Evolutionary conservation across 73 alveolate genomes (phyloP).

Genomic region (Paramecium octaurelia): DNA sequence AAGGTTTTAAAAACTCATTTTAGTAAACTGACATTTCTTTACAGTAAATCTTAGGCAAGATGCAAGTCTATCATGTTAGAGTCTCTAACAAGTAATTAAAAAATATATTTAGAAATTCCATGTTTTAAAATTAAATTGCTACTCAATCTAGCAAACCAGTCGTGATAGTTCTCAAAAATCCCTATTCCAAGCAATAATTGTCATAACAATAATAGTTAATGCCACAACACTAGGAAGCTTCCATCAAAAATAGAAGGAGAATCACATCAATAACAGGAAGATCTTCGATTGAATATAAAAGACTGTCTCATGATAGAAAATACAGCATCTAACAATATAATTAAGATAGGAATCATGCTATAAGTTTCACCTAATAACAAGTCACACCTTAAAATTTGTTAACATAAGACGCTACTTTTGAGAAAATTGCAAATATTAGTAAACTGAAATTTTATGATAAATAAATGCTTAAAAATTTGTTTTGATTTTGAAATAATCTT

Average conservation of each 20-base stretch:
- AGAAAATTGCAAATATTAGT: conserved; percentile 18
- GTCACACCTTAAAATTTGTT: not conserved
- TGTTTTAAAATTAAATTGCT: not conserved
- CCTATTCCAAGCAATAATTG: not conserved
- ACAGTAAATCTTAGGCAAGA: not conserved
- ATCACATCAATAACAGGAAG: not conserved
- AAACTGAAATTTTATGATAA: conserved; percentile 13
- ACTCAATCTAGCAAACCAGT: conserved; percentile 5
- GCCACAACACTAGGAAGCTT: not conserved
- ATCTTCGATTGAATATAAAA: not conserved
- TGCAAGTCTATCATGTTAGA: conserved; percentile 12
- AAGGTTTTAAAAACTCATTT: not conserved
- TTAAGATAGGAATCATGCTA: not conserved
- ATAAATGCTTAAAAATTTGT: not conserved
- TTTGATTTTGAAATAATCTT: not conserved
- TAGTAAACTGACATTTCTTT: not conserved
- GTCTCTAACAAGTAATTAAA: not conserved
- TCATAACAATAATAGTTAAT: not conserved
- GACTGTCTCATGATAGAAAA: not conserved
- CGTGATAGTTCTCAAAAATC: not conserved
- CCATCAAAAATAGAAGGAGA: not conserved
- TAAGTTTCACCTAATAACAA: not conserved
- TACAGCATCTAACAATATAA: not conserved
- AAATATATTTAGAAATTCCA: not conserved
- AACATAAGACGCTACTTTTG: conserved; percentile 14